A percentile compares a stretch with the other conserved stretches of the same genome.
These are phyloP conservation scores for Earliella scabrosa DNA, from an alignment of 1,284 basidiomycete species.

Conservation along the genomic window DNA sequence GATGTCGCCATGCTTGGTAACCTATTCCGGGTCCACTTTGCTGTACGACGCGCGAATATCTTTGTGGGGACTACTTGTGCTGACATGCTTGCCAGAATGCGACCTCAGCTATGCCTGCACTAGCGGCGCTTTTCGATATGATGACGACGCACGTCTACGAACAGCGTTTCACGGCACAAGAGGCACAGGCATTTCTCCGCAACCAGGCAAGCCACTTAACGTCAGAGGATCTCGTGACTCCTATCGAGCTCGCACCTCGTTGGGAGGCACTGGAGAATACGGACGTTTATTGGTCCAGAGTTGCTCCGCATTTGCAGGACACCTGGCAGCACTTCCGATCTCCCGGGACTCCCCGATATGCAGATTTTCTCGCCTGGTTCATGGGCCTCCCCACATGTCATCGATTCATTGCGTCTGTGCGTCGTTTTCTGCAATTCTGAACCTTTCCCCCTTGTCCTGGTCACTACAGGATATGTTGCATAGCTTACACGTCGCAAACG, in stretches of 20 bases:
- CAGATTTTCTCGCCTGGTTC: too few species aligned
- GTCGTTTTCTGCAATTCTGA: too few species aligned
- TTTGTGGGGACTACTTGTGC: too few species aligned
- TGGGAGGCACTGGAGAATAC: too few species aligned
- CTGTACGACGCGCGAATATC: neutral
- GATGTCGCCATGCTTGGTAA: slow-evolving; percentile 17
- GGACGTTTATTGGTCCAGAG: slow-evolving; percentile 5
- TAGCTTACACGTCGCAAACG: too few species aligned
- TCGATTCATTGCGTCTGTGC: too few species aligned
- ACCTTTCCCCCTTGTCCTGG: too few species aligned
- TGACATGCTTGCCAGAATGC: neutral
- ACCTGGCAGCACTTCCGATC: neutral
- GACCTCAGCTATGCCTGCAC: neutral
- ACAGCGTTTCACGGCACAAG: slow-evolving; percentile 7
- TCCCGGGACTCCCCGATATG: too few species aligned
- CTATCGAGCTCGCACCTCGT: too few species aligned
- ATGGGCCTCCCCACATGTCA: too few species aligned
- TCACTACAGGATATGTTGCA: too few species aligned
- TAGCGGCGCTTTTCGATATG: slow-evolving; percentile 8
- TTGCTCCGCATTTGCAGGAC: neutral
- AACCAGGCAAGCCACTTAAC: neutral
- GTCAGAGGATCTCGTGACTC: neutral
- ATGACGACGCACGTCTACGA: slow-evolving; percentile 13
- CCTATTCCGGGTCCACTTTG: neutral
- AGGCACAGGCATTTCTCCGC: neutral